A percentile compares a stretch with the other conserved stretches of the same genome.
These are phyloP conservation scores for Sarcodon sp. DNA, from an alignment of 768 basidiomycete species.

Conservation along the genomic window DNA sequence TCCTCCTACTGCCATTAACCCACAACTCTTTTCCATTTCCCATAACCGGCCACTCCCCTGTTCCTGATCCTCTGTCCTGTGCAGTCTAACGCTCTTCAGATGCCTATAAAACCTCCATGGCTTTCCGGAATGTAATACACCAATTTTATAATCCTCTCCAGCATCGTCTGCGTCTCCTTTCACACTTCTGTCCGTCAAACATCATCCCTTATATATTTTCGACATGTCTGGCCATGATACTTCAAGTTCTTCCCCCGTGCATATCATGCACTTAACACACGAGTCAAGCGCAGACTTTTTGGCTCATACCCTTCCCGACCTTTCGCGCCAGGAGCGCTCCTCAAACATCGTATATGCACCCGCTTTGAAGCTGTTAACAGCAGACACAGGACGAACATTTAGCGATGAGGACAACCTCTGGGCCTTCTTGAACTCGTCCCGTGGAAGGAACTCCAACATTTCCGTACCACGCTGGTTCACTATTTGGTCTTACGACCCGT, in stretches of 20 bases:
- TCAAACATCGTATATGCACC: conserved; percentile 41
- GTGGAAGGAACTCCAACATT: conserved; percentile 2
- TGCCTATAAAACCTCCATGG: too few relatives aligned
- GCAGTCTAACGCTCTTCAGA: too few relatives aligned
- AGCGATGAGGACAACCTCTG: conserved; percentile 19
- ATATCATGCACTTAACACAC: conserved; percentile 22
- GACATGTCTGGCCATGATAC: conserved; percentile 20
- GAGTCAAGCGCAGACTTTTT: conserved; percentile 27
- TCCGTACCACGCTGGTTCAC: conserved; percentile 34
- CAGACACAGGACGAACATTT: conserved; percentile 24
- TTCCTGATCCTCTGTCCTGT: too few relatives aligned
- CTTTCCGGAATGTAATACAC: too few relatives aligned
- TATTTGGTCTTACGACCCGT: conserved; percentile 25
- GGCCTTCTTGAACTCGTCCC: conserved; percentile 10
- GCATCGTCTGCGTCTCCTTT: not conserved
- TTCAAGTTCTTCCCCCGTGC: conserved; percentile 10
- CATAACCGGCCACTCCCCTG: too few relatives aligned
- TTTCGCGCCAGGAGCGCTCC: conserved; percentile 30
- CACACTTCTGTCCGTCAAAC: not conserved
- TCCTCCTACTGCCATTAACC: too few relatives aligned
- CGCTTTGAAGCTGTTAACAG: conserved; percentile 28
- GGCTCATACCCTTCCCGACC: conserved; percentile 24
- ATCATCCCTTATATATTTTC: not conserved
- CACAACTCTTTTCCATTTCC: too few relatives aligned
- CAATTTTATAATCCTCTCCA: not conserved